A percentile compares a stretch with the other conserved stretches of the same genome.
Conservation (phyloP, 2,329 filamentous ascomycete genomes). For the Monilinia vaccinii-corymbosi region DNA sequence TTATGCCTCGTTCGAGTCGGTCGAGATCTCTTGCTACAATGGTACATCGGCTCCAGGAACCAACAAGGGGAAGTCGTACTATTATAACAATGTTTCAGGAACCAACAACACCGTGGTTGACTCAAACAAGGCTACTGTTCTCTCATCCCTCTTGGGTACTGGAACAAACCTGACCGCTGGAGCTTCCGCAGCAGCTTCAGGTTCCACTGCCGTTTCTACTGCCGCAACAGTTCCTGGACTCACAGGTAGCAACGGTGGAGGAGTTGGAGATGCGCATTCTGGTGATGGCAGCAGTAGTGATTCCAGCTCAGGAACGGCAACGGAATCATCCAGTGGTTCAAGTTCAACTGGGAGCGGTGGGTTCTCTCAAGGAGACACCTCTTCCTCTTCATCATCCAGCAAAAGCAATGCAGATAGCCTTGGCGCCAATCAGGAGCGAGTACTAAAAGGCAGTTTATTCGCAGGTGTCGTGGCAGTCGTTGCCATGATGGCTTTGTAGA, state of each 20-base stretch:
- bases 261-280: background rate
- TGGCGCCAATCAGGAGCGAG: constrained; percentile 19
- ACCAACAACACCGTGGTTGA: constrained; percentile 73
- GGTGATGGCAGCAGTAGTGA: background rate
- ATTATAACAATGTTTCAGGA: constrained; percentile 54
- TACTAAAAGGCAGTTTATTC: constrained; percentile 26
- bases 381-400: constrained; percentile 7
- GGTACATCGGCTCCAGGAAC: constrained; percentile 51
- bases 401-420: constrained; percentile 20
- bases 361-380: constrained; percentile 27
- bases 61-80: constrained; percentile 64
- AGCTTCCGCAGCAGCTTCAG: constrained; percentile 32
- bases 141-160: constrained; percentile 73
- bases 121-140: constrained; percentile 62
- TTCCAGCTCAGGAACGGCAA: constrained; percentile 11
- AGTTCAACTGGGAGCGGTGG: constrained; percentile 19
- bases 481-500: constrained; percentile 27
- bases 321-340: constrained; percentile 16
- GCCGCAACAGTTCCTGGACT: constrained; percentile 45
- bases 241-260: constrained; percentile 35
- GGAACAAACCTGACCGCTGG: constrained; percentile 61
- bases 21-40: constrained; percentile 81
- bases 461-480: constrained; percentile 27
- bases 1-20: constrained; percentile 68
- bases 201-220: constrained; percentile 24